These are phyloP conservation scores for Fusarium nurragi DNA, from an alignment of 2,329 filamentous ascomycete genomes.

Conservation along the genomic window DNA sequence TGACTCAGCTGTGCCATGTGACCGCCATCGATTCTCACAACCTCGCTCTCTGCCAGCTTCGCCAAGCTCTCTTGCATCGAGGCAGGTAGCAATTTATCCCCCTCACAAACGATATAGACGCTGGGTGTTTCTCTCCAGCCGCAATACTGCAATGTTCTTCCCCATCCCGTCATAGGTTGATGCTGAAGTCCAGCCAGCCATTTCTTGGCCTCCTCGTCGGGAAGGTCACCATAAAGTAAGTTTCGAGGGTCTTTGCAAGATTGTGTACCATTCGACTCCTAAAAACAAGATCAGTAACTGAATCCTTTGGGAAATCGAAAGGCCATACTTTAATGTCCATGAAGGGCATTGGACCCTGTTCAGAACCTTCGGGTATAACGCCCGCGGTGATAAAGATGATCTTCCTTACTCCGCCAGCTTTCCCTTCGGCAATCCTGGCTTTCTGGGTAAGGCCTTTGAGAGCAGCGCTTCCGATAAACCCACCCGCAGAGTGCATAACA, in stretches of 20 bases:
- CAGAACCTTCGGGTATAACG: not conserved
- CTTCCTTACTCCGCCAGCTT: not conserved
- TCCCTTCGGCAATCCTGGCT: not conserved
- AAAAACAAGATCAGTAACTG: rapidly evolving
- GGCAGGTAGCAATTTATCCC: not conserved
- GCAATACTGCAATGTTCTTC: not conserved
- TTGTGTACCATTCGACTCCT: not conserved
- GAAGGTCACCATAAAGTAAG: not conserved
- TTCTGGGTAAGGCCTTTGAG: not conserved
- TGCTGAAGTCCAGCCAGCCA: not conserved
- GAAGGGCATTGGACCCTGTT: not conserved
- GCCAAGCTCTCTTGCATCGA: not conserved
- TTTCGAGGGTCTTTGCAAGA: not conserved
- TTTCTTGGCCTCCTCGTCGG: not conserved
- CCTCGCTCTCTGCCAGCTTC: not conserved
- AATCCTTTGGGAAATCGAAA: rapidly evolving
- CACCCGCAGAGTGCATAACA: slow-evolving; percentile 1
- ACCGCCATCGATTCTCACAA: not conserved
- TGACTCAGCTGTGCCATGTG: not conserved
- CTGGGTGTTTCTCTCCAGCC: not conserved
- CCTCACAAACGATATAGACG: not conserved
- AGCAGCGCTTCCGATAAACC: not conserved
- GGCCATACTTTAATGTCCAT: not conserved
- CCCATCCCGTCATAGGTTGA: not conserved
- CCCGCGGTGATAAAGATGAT: not conserved